Conservation (phyloP, 176 grass and related monocot species). For the Metroxylon sagu region DNA sequence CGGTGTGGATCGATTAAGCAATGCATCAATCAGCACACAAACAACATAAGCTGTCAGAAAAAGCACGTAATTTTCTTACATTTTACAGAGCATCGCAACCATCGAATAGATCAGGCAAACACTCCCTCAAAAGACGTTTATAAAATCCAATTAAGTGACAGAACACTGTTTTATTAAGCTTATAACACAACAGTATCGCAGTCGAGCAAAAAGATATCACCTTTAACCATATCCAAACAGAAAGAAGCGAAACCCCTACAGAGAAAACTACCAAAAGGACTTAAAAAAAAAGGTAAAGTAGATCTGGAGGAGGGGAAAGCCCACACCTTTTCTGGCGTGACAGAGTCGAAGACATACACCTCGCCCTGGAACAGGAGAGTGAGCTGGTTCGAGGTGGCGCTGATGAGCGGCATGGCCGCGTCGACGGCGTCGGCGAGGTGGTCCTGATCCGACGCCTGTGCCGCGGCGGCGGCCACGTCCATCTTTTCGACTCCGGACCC, state of each 20-base stretch:
- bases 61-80: too few species aligned
- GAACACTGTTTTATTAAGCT: too few species aligned
- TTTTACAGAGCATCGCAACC: too few species aligned
- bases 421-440: constrained; percentile 31
- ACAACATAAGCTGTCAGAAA: too few species aligned
- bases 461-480: constrained; percentile 18
- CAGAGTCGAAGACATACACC: constrained; percentile 93
- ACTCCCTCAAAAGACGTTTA: too few species aligned
- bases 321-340: constrained; percentile 67
- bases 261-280: neutral
- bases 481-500: constrained; percentile 13
- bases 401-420: constrained; percentile 28
- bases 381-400: constrained; percentile 54
- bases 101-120: too few species aligned
- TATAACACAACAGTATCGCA: too few species aligned
- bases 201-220: too few species aligned
- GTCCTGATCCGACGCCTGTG: constrained; percentile 17
- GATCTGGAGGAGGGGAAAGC: neutral
- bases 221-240: too few species aligned
- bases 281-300: neutral
- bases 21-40: too few species aligned
- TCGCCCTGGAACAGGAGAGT: constrained; percentile 95
- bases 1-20: too few species aligned
- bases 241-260: neutral
- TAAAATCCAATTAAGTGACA: too few species aligned